A percentile compares a stretch with the other conserved stretches of the same genome.
Conservation (phyloP, 129 eudicot genomes). For the Tanacetum coccineum region DNA sequence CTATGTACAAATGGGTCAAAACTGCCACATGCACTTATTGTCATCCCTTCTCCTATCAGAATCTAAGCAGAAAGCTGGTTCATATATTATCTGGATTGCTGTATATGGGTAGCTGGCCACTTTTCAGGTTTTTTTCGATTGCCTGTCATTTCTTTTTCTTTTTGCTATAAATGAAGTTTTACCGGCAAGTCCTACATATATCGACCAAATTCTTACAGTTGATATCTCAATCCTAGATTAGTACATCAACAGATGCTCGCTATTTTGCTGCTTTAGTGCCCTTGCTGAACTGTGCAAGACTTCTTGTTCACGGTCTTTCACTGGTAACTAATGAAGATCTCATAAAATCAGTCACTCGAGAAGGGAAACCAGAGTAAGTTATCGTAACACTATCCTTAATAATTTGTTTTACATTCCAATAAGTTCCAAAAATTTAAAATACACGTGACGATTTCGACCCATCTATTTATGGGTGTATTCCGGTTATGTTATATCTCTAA, state of each 20-base stretch:
- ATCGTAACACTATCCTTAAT: background rate
- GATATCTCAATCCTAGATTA: slow-evolving; percentile 77
- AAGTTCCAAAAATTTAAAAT: background rate
- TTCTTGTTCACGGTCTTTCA: slow-evolving; percentile 75
- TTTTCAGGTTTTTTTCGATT: slow-evolving; percentile 57
- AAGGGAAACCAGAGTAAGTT: slow-evolving; percentile 91
- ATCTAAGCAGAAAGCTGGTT: slow-evolving; percentile 87
- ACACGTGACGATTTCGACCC: background rate
- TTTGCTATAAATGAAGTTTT: background rate
- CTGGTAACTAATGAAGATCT: slow-evolving; percentile 71
- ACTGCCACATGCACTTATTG: background rate
- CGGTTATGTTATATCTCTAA: background rate
- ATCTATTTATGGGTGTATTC: background rate
- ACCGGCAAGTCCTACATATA: background rate
- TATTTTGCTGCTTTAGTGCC: slow-evolving; percentile 89
- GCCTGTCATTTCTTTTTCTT: background rate
- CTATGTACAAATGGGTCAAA: too few species aligned
- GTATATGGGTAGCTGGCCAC: slow-evolving; percentile 91
- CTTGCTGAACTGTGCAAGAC: slow-evolving; percentile 55
- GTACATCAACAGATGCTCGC: slow-evolving; percentile 90
- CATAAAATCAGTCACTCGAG: slow-evolving; percentile 79
- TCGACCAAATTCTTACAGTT: slow-evolving; percentile 24
- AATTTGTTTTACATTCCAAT: background rate
- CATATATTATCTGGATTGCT: slow-evolving; percentile 94
- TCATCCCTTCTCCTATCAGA: slow-evolving; percentile 37